Evolutionary conservation across 208 protist genomes (phyloP), one percentile per base, ranked within the genome.

Genomic region (Angomonas desouzai): DNA sequence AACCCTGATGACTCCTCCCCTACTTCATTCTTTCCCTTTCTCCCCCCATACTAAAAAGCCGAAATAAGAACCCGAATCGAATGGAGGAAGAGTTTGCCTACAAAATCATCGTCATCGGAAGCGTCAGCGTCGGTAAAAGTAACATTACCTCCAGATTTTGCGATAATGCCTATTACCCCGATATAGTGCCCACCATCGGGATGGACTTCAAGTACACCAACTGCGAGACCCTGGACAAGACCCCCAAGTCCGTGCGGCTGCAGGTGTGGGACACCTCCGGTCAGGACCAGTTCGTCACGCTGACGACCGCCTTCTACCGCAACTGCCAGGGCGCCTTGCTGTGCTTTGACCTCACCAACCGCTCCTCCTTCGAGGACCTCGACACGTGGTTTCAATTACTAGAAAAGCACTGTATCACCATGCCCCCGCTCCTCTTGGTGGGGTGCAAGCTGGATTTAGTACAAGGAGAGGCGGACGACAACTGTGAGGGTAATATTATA

Each of bases 321-420:
- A 94, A 93, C 69, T 93, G 89, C 70, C 83, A 92, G 48, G 93
- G 87, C 10, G 88, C 86, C 1, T 36, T 99, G 9, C 76, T 99
- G 4, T 98, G 98, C 68, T 99, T 99, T 68, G 98, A 99, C 67
- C 86, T 98, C 30, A 99, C 98, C 20, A 98, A 95, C 56, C 66
- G 80, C 18, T 34, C 68, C 40, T 90, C 89, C 29, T 98, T 97
- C 70, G 82, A 94, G 25, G 82, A 96, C 58, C 74, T 97, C 16
- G 77, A 96, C 40, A 73, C 66, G 66, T 94, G 89, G 89, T 94
- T 83, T 34, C 79, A 88, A 40, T 74, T 83, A 13, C 62, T 94
- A 20, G 62, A 80, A 67, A 70, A 74, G 2, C 78, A 92, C 73
- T 90, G 77, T 11, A 67, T 76, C 1, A 62, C 64, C 1, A 56